phyloP scores from a whole-genome alignment of 345 rosid species.

The Camelina laxa region DNA sequence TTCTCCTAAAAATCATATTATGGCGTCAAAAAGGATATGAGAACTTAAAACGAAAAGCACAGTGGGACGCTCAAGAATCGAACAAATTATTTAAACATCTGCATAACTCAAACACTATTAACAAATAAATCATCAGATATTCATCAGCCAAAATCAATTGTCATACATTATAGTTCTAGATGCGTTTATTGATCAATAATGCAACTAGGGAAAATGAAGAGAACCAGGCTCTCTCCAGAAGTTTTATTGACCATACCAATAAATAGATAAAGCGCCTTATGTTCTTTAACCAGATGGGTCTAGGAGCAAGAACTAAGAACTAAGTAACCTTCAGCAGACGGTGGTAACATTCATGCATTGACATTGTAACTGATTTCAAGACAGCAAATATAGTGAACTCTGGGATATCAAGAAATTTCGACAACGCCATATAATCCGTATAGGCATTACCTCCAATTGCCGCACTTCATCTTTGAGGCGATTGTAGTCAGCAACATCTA shows the following conservation, averaged over 20 bases:
- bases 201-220: slow-evolving; percentile 8
- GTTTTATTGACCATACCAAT: slow-evolving; percentile 21
- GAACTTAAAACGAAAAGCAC: not conserved
- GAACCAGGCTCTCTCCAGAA: slow-evolving; percentile 15
- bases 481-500: slow-evolving; percentile 76
- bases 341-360: slow-evolving; percentile 21
- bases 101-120: slow-evolving; percentile 6
- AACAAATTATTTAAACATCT: slow-evolving; percentile 13
- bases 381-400: slow-evolving; percentile 1
- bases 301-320: slow-evolving; percentile 18
- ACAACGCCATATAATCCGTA: slow-evolving; percentile 19
- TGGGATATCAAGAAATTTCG: slow-evolving; percentile 27
- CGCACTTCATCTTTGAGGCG: slow-evolving; percentile 68
- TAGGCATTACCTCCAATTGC: slow-evolving; percentile 62
- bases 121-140: not conserved
- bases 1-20: slow-evolving; percentile 56
- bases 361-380: slow-evolving; percentile 11
- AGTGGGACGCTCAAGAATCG: not conserved
- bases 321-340: slow-evolving; percentile 22
- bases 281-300: slow-evolving; percentile 15
- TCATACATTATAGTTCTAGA: slow-evolving; percentile 6
- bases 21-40: slow-evolving; percentile 13
- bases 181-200: not conserved
- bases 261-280: slow-evolving; percentile 1
- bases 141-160: slow-evolving; percentile 12